Percentiles rank a stretch among this genome's conserved stretches.
phyloP scores from a whole-genome alignment of 2,329 filamentous ascomycete genomes.

The Chrysoporthe deuterocubensis region DNA sequence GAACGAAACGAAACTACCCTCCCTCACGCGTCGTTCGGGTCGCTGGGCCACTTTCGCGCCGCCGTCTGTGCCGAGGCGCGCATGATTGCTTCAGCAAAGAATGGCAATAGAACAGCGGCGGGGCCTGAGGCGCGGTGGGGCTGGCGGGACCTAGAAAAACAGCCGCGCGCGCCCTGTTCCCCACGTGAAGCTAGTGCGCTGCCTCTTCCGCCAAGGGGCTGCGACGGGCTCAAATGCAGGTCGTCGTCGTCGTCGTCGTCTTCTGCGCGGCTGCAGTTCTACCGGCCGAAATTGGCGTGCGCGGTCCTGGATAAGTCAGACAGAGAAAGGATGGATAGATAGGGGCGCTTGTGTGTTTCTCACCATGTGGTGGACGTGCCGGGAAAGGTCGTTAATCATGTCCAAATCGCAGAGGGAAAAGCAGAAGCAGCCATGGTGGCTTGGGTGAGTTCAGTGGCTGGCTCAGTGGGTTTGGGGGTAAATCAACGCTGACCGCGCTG shows the following conservation, averaged over 20 bases:
- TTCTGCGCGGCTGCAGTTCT: background rate
- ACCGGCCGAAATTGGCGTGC: background rate
- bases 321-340: background rate
- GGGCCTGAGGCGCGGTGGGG: background rate
- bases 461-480: background rate
- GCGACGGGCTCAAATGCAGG: background rate
- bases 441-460: constrained; percentile 41
- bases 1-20: background rate
- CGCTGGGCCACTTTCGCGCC: background rate
- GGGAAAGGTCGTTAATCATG: background rate
- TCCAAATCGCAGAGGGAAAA: constrained; percentile 30
- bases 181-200: no score
- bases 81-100: no score
- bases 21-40: background rate
- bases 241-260: no score
- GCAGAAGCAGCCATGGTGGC: constrained; percentile 49
- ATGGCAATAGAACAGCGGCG: no score
- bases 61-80: constrained; percentile 14
- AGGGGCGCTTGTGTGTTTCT: background rate
- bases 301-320: background rate
- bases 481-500: constrained; percentile 3
- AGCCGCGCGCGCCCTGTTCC: background rate
- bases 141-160: constrained; percentile 26
- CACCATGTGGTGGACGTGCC: background rate
- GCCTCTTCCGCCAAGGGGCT: no score